A percentile compares a stretch with the other conserved stretches of the same genome.
Conservation (phyloP, 176 grass and related monocot genomes). For the Carex parvula region DNA sequence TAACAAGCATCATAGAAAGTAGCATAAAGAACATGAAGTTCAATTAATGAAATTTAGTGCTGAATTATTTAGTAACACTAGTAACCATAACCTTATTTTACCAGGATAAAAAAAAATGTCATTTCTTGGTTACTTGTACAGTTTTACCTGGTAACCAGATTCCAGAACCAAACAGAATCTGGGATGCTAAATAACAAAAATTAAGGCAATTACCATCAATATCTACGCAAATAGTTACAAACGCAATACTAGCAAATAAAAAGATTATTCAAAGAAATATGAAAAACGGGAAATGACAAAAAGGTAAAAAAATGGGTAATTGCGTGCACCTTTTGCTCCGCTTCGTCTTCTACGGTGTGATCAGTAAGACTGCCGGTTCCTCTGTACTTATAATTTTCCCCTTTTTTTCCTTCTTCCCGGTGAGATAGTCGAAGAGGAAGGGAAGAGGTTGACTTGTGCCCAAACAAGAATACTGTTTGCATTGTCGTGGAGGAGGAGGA, state of each 20-base stretch:
- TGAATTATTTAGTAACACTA: background rate
- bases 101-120: background rate
- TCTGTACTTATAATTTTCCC: background rate
- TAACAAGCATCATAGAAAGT: background rate
- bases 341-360: background rate
- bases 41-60: background rate
- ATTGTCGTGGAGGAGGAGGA: background rate
- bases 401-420: background rate
- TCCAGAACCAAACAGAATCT: background rate
- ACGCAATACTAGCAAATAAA: background rate
- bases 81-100: background rate
- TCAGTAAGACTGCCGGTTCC: background rate
- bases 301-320: background rate
- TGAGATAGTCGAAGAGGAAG: background rate
- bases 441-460: conserved; percentile 1
- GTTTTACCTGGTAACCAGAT: background rate
- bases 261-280: background rate
- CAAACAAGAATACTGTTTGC: background rate
- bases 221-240: background rate
- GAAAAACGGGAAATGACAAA: background rate
- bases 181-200: background rate
- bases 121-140: background rate
- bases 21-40: background rate
- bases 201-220: background rate
- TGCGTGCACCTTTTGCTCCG: background rate